phyloP scores from a whole-genome alignment of 345 rosid genomes.

The Geranium brycei region DNA sequence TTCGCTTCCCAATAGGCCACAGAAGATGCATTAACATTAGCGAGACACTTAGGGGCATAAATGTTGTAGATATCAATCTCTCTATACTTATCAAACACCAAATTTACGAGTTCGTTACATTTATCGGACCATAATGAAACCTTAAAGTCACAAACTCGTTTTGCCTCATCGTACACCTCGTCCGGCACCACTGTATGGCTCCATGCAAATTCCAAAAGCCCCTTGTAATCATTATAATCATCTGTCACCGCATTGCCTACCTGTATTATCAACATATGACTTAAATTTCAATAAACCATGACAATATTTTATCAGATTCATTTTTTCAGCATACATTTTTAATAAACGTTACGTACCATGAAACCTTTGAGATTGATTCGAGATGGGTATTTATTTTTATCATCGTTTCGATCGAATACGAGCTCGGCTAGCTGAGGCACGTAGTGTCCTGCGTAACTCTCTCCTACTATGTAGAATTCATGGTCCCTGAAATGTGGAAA shows the following conservation, averaged over 20 bases:
- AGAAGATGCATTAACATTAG: slow-evolving; percentile 10
- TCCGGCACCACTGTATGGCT: slow-evolving; percentile 53
- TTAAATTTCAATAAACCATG: too few species aligned
- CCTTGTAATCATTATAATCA: slow-evolving; percentile 29
- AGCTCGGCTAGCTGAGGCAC: slow-evolving; percentile 58
- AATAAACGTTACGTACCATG: slow-evolving; percentile 12
- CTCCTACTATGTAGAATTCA: slow-evolving; percentile 29
- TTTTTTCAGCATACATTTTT: too few species aligned
- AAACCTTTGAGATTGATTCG: slow-evolving; percentile 23
- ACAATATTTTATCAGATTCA: neutral
- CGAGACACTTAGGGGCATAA: slow-evolving; percentile 39
- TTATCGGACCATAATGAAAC: slow-evolving; percentile 23
- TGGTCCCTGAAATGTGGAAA: slow-evolving; percentile 24
- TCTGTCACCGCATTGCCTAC: slow-evolving; percentile 49
- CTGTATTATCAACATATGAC: slow-evolving; percentile 11
- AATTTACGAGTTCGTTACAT: slow-evolving; percentile 25
- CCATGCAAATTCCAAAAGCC: slow-evolving; percentile 54
- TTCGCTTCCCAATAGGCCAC: neutral
- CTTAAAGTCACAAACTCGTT: slow-evolving; percentile 38
- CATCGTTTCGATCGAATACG: slow-evolving; percentile 36
- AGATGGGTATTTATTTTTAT: slow-evolving; percentile 18
- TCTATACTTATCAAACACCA: slow-evolving; percentile 22
- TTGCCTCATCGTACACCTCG: slow-evolving; percentile 20
- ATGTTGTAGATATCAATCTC: slow-evolving; percentile 53
- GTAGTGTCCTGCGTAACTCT: slow-evolving; percentile 42